Base-by-base conservation (phyloP, 352 stramenopile genomes). In the Globisporangium emineosum region DNA sequence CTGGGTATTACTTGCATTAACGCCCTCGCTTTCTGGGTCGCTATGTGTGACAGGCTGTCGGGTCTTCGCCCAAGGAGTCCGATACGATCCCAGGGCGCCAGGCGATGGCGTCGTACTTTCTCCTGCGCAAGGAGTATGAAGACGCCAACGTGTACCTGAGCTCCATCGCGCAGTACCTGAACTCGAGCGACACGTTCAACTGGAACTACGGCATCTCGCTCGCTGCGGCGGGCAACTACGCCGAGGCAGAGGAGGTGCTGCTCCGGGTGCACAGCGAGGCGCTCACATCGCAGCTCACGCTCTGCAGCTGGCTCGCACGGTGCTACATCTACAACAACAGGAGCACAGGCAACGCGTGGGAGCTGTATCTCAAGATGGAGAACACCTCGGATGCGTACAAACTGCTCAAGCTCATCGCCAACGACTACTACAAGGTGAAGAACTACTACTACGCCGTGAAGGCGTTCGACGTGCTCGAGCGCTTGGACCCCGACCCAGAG, bases 181-280 rank as follows among this genome's bases (percentile, higher is more conserved):
- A 68, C 32, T 66, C 70, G 5, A 75, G 71, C 43, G 83, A 92
- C 40, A 71, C 77, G 3, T 93, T 93, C 69, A 90, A 93, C 68
- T 91, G 81, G 81, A 93, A 93, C 65, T 90, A 90, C 63, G 84
- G 81, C 2, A 33, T 90, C 17, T 77, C 77, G 3, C 65, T 93
- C 10, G 84, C 79, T n/a, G 71, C 76, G 1, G 60, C 65, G 1
- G 82, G 78, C 2, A 66, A 71, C 0, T 91, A 71, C 49, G 53
- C 54, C 3, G 80, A 91, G 42, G 84, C 73, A 0, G 77, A 90
- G 57, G 78, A 88, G 30, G 67, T 77, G n/a, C 57, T 93, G 8
- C 50, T 76, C 1, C 79, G 81, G 15, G 78, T 90, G 2, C 68
- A 81, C 23, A 82, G 67, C 21, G 25, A 68, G 0, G 21, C 57